These are phyloP conservation scores for Chenopodium quinoa DNA, from an alignment of 148 eudicot species.

Conservation along the genomic window DNA sequence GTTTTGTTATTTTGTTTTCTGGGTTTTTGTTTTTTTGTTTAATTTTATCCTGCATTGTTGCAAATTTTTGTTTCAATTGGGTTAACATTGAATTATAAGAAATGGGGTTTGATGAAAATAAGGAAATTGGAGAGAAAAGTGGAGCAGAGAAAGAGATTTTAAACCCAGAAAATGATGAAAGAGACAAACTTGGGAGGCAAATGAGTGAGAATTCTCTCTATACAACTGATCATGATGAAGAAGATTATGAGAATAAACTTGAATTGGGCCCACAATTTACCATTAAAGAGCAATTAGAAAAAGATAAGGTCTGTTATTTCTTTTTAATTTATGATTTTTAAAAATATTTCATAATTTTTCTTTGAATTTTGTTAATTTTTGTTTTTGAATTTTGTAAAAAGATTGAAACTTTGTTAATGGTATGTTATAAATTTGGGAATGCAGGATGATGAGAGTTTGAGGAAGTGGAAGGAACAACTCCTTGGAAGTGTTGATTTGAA, in stretches of 20 bases:
- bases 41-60: no score
- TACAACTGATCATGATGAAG: constrained; percentile 72
- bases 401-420: neutral
- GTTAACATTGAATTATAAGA: no score
- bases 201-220: constrained; percentile 49
- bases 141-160: constrained; percentile 15
- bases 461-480: constrained; percentile 86
- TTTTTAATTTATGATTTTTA: neutral
- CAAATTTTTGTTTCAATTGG: no score
- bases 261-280: constrained; percentile 66
- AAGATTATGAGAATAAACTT: constrained; percentile 44
- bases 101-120: constrained; percentile 53
- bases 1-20: no score
- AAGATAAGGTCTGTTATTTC: constrained; percentile 57
- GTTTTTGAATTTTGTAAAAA: neutral
- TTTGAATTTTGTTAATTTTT: no score
- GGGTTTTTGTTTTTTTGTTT: no score
- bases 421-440: constrained; percentile 9
- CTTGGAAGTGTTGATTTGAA: constrained; percentile 68
- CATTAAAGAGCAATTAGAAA: constrained; percentile 71
- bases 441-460: constrained; percentile 89
- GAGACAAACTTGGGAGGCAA: constrained; percentile 38
- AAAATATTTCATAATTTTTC: neutral
- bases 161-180: constrained; percentile 25
- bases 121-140: constrained; percentile 42